Evolutionary conservation across 2,329 filamentous ascomycete genomes (phyloP).

Genomic region (Penicillium crustosum): DNA sequence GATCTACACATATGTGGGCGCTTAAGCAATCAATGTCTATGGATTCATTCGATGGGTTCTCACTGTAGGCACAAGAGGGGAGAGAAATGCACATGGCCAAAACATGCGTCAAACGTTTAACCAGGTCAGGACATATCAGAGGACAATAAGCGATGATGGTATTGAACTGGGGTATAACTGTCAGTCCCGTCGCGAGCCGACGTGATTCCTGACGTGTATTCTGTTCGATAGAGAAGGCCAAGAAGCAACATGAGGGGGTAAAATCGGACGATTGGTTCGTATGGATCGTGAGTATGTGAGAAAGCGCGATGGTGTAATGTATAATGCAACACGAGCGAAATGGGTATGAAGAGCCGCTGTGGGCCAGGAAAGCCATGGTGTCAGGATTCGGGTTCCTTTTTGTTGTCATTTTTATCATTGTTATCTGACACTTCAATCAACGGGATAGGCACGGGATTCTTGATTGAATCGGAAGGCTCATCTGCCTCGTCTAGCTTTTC

Average conservation of each 20-base stretch:
- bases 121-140: background rate
- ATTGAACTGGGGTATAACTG: background rate
- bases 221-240: background rate
- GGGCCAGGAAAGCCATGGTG: background rate
- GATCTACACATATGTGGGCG: background rate
- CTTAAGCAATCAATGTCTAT: background rate
- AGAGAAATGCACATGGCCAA: background rate
- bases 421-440: slow-evolving; percentile 26
- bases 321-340: background rate
- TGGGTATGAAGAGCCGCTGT: background rate
- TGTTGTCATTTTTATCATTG: slow-evolving; percentile 6
- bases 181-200: background rate
- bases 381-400: background rate
- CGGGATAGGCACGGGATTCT: slow-evolving; percentile 16
- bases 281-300: slow-evolving; percentile 1
- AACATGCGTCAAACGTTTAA: background rate
- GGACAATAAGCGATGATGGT: background rate
- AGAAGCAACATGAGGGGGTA: background rate
- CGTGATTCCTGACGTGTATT: background rate
- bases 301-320: background rate
- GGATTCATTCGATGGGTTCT: background rate
- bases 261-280: background rate
- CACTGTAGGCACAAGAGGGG: background rate
- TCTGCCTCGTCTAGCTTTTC: background rate
- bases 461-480: background rate